A percentile compares a stretch with the other conserved stretches of the same genome.
Conservation (phyloP, 495 filamentous ascomycete genomes). For the Halenospora varia region DNA sequence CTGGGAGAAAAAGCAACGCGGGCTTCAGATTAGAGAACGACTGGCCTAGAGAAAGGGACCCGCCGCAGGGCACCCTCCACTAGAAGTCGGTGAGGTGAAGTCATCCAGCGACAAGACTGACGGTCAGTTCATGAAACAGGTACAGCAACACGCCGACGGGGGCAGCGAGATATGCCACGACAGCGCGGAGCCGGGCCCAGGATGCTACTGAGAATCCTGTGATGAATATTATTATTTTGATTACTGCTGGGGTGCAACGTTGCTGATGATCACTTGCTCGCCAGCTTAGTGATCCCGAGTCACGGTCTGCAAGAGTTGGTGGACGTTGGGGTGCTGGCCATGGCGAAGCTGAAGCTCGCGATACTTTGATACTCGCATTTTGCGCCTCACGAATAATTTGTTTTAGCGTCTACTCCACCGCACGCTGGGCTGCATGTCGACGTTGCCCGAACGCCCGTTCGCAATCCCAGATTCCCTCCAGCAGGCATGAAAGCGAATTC, state of each 20-base stretch:
- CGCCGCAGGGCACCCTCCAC: neutral
- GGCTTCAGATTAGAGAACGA: no score
- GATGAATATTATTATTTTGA: neutral
- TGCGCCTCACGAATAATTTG: neutral
- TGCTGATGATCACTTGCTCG: constrained; percentile 10
- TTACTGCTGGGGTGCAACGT: constrained; percentile 14
- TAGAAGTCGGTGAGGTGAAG: neutral
- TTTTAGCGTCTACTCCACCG: constrained; percentile 9
- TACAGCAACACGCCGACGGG: neutral
- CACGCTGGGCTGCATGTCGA: neutral
- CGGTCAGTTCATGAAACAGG: neutral
- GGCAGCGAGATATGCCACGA: neutral
- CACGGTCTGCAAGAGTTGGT: no score
- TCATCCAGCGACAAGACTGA: neutral
- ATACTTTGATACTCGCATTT: constrained; percentile 14
- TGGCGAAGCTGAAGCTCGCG: constrained; percentile 13
- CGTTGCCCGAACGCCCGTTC: constrained; percentile 22
- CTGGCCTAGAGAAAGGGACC: neutral
- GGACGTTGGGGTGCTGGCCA: neutral
- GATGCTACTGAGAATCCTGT: no score
- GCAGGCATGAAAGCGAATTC: constrained; percentile 1
- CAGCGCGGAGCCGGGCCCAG: neutral
- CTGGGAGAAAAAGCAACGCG: no score
- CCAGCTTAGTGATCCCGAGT: neutral
- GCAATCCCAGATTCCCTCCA: constrained; percentile 1